Base-by-base conservation (phyloP, 768 basidiomycete species). In the Leccinum rimulosum region DNA sequence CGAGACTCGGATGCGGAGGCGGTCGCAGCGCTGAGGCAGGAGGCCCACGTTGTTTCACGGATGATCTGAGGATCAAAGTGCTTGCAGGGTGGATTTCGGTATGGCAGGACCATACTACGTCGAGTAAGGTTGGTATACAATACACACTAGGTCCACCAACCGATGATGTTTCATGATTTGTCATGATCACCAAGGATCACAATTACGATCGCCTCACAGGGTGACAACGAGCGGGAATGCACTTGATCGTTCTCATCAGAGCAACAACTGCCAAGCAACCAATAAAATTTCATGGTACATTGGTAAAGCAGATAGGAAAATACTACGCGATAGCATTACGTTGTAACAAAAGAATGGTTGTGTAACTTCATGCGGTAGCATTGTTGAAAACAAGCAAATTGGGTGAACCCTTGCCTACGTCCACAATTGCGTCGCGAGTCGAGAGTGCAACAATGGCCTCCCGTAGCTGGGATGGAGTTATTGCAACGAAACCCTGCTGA, bases 301-400 rank as follows among this genome's bases (percentile, higher is more conserved):
- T 6, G 43, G 10, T 19, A 19, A 45, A 45, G 43, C 43, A 19
- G 1, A 45, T 45, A 4, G 19, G 11, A 45, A 45, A 43, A 19
- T 45, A 45, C 43, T 45, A 45, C 43, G 40, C 22, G 38, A 61
- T 50, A 50, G 54, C 48, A 60, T 58, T 50, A 52, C n/a, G 27
- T 38, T 57, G 36, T 22, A 50, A 43, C 50, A 50, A 60, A 50
- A 28, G 4, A 1, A 30, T 35, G 22, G n/a, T 45, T 9, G 14
- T 1, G 17, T 5, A 3, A 11, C 27, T 36, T 35, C 54, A 67
- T 3, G 48, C 54, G 7, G 89, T 90, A 6, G 82, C 86, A 64
- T 93, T 93, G 79, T 93, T 93, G 78, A 83, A 94, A 63, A 91
- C 81, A 68, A 95, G 78, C 71, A 84, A 62, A 77, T 95, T 93